Evolutionary conservation across 495 filamentous ascomycete species (phyloP).

Genomic region (Jackrogersella multiformis): DNA sequence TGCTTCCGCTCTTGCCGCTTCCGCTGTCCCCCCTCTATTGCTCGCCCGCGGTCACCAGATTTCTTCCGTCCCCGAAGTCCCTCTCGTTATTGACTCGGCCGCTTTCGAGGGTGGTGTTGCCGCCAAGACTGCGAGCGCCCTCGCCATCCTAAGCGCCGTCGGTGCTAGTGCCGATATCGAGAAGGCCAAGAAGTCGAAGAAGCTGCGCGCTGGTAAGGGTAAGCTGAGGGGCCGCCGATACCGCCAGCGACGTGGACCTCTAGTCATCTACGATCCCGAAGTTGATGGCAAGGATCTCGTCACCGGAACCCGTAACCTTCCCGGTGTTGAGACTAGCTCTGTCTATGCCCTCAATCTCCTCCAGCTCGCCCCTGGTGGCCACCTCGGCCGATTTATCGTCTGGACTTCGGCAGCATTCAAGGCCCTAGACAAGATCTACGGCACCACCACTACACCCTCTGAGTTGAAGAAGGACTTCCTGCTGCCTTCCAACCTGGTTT

Average conservation of each 20-base stretch:
- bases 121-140: conserved; percentile 87
- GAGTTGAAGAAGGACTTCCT: conserved; percentile 98
- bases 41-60: conserved; percentile 97
- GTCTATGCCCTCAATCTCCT: conserved; percentile 97
- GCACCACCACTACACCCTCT: conserved; percentile 82
- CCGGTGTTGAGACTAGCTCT: conserved; percentile 95
- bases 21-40: conserved; percentile 90
- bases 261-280: conserved; percentile 94
- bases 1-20: conserved; percentile 94
- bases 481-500: conserved; percentile 85
- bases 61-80: conserved; percentile 90
- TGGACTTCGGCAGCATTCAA: conserved; percentile 98
- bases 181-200: conserved; percentile 92
- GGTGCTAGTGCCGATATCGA: conserved; percentile 90
- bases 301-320: conserved; percentile 95
- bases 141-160: conserved; percentile 85
- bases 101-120: conserved; percentile 79
- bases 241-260: conserved; percentile 95
- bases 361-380: conserved; percentile 97
- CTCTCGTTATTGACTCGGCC: conserved; percentile 90
- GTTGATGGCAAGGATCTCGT: conserved; percentile 91
- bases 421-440: conserved; percentile 95
- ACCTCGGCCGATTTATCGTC: conserved; percentile 98
- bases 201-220: conserved; percentile 96
- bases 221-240: conserved; percentile 94